A percentile compares a stretch with the other conserved stretches of the same genome.
These are phyloP conservation scores for Calonectria naviculata DNA, from an alignment of 2,329 filamentous ascomycete species.

Conservation along the genomic window DNA sequence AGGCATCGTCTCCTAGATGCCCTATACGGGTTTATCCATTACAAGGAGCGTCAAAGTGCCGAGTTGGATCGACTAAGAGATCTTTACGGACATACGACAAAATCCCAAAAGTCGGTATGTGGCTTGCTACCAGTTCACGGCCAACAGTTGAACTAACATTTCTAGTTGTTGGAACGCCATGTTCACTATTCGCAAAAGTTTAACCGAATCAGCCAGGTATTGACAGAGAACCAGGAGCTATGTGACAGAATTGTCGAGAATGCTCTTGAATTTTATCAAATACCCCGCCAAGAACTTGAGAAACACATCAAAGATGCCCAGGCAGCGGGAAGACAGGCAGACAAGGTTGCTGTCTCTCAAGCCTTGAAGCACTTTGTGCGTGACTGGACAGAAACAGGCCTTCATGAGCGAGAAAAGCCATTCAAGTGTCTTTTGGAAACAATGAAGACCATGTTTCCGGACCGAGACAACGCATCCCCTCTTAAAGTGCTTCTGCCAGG, in stretches of 20 bases:
- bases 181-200: slow-evolving; percentile 68
- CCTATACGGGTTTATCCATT: slow-evolving; percentile 49
- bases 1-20: slow-evolving; percentile 54
- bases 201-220: slow-evolving; percentile 52
- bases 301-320: slow-evolving; percentile 52
- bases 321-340: slow-evolving; percentile 50
- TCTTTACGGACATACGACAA: slow-evolving; percentile 50
- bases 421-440: slow-evolving; percentile 53
- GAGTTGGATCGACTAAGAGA: slow-evolving; percentile 50
- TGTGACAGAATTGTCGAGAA: slow-evolving; percentile 57
- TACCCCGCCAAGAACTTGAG: slow-evolving; percentile 56
- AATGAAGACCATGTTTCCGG: slow-evolving; percentile 45
- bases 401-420: slow-evolving; percentile 55
- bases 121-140: not conserved
- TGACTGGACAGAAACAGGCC: slow-evolving; percentile 64
- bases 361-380: slow-evolving; percentile 67
- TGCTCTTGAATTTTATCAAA: slow-evolving; percentile 58
- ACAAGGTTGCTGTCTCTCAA: slow-evolving; percentile 62
- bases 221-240: slow-evolving; percentile 57
- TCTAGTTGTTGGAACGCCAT: slow-evolving; percentile 63
- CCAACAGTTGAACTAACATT: not conserved
- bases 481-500: slow-evolving; percentile 62
- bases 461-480: slow-evolving; percentile 18
- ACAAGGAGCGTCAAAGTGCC: slow-evolving; percentile 46
- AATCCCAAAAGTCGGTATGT: slow-evolving; percentile 46